Percentiles rank a stretch among this genome's conserved stretches.
phyloP scores from a whole-genome alignment of 169 alveolate genomes.

The Babesia gibsoni region DNA sequence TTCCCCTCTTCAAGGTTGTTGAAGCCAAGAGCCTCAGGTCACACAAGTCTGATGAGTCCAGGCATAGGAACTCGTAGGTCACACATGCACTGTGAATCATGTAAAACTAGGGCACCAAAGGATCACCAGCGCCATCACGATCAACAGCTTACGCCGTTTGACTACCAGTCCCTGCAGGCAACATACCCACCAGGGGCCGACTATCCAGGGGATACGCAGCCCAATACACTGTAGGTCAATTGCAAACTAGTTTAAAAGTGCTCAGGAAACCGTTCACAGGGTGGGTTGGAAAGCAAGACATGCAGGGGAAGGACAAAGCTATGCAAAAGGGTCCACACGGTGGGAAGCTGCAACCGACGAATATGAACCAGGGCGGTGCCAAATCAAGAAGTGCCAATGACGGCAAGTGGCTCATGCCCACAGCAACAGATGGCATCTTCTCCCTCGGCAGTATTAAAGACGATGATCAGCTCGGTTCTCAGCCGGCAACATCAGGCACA shows the following conservation, averaged over 20 bases:
- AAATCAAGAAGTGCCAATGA: too few species aligned
- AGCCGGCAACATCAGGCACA: not conserved
- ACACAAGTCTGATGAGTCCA: not conserved
- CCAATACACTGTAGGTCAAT: not conserved
- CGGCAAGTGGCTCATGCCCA: slow-evolving; percentile 8
- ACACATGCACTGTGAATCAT: not conserved
- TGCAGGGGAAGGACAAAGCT: not conserved
- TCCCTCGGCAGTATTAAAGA: slow-evolving; percentile 39
- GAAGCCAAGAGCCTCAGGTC: not conserved
- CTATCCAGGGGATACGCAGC: not conserved
- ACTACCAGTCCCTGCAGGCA: slow-evolving; percentile 3
- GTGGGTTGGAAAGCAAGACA: not conserved
- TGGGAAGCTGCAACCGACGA: too few species aligned
- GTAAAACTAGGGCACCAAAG: not conserved
- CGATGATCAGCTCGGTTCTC: not conserved
- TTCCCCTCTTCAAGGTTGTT: not conserved
- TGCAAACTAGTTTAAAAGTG: not conserved
- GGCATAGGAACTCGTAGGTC: not conserved
- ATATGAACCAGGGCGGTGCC: too few species aligned
- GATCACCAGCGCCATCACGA: slow-evolving; percentile 8
- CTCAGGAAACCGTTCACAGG: not conserved
- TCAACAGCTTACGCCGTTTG: slow-evolving; percentile 9
- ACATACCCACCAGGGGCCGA: not conserved
- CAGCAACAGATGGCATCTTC: slow-evolving; percentile 42
- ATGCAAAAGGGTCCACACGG: not conserved